A percentile compares a stretch with the other conserved stretches of the same genome.
phyloP scores from a whole-genome alignment of 805 yeast species.

The Saccharomycopsis synnaedendra region DNA sequence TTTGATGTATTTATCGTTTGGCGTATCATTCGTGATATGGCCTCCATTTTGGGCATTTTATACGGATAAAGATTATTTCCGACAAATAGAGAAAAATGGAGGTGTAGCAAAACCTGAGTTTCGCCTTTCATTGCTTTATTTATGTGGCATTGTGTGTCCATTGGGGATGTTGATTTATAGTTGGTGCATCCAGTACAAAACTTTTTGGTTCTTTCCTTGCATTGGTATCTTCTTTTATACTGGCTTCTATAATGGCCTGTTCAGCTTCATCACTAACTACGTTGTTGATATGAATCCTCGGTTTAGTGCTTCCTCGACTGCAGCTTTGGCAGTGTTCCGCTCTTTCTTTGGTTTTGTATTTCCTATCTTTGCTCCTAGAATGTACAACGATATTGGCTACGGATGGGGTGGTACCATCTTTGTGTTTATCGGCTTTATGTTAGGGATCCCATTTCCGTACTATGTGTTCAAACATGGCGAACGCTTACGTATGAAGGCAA shows the following conservation, averaged over 20 bases:
- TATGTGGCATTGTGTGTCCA: conserved; percentile 40
- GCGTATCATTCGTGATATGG: conserved; percentile 43
- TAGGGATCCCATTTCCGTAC: conserved; percentile 61
- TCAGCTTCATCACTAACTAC: conserved; percentile 50
- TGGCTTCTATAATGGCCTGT: conserved; percentile 41
- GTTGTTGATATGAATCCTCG: conserved; percentile 48
- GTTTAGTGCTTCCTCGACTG: conserved; percentile 53
- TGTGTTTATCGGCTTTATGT: conserved; percentile 41
- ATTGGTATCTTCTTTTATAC: conserved; percentile 44
- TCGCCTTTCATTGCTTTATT: conserved; percentile 40
- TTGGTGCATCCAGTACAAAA: conserved; percentile 39
- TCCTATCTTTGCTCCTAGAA: conserved; percentile 47
- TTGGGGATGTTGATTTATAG: conserved; percentile 50
- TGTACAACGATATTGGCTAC: conserved; percentile 46
- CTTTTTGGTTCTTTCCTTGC: conserved; percentile 47
- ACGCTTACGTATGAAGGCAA: conserved; percentile 46
- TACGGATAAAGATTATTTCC: neutral
- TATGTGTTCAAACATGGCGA: conserved; percentile 48
- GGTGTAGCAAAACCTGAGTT: conserved; percentile 57
- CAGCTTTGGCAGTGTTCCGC: conserved; percentile 51
- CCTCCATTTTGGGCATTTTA: conserved; percentile 32
- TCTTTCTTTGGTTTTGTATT: conserved; percentile 50
- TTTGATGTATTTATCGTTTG: conserved; percentile 45
- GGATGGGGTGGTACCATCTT: conserved; percentile 65
- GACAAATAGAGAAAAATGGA: conserved; percentile 20